These are phyloP conservation scores for Fusarium ambrosium DNA, from an alignment of 2,329 filamentous ascomycete genomes.

Conservation along the genomic window DNA sequence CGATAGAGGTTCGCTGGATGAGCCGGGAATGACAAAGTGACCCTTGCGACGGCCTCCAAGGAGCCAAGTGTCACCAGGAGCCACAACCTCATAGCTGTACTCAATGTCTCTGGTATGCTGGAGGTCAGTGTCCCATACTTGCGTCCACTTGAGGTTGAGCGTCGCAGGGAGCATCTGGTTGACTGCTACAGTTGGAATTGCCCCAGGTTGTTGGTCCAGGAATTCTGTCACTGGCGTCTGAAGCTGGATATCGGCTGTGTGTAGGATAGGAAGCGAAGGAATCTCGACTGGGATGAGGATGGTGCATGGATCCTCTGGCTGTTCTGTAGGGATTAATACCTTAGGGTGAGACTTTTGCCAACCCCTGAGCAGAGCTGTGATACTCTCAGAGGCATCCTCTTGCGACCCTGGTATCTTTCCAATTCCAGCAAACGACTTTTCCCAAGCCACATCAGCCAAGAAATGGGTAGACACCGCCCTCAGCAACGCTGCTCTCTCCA, in stretches of 20 bases:
- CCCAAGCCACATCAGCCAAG: slow-evolving; percentile 63
- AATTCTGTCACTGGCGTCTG: slow-evolving; percentile 53
- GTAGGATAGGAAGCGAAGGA: slow-evolving; percentile 84
- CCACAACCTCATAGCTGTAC: slow-evolving; percentile 86
- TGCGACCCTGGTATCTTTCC: slow-evolving; percentile 55
- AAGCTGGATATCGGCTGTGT: slow-evolving; percentile 79
- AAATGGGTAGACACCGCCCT: slow-evolving; percentile 65
- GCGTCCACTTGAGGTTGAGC: slow-evolving; percentile 73
- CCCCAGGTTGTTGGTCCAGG: slow-evolving; percentile 46
- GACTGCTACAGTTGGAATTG: slow-evolving; percentile 64
- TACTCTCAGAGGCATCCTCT: slow-evolving; percentile 48
- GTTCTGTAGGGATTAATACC: slow-evolving; percentile 44
- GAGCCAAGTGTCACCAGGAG: slow-evolving; percentile 83
- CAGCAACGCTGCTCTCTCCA: slow-evolving; percentile 69
- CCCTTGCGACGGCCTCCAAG: slow-evolving; percentile 85
- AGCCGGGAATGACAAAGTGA: slow-evolving; percentile 75
- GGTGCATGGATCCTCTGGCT: slow-evolving; percentile 62
- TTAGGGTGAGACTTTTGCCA: slow-evolving; percentile 52
- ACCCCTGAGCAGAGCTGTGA: slow-evolving; percentile 48
- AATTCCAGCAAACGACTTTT: slow-evolving; percentile 63
- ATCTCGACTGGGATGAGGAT: slow-evolving; percentile 93
- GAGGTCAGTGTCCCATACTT: slow-evolving; percentile 69
- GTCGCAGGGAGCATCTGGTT: slow-evolving; percentile 76
- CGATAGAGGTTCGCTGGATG: slow-evolving; percentile 56
- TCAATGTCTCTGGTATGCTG: slow-evolving; percentile 67